phyloP scores from a whole-genome alignment of 768 basidiomycete genomes.

The Kwoniella europaea region DNA sequence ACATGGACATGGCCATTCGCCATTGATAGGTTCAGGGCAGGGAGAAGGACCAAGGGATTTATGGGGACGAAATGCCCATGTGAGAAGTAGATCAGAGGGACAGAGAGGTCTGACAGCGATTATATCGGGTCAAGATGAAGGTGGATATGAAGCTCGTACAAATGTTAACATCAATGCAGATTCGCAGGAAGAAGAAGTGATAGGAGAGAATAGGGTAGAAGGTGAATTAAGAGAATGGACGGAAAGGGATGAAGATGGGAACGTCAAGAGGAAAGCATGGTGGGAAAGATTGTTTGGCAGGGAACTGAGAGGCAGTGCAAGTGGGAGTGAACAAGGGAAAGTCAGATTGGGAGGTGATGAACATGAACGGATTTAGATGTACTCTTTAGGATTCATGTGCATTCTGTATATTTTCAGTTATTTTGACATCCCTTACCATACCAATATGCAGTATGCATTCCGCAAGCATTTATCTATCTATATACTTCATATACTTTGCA shows the following conservation, averaged over 20 bases:
- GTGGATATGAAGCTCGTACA: conserved; percentile 1
- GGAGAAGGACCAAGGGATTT: not conserved
- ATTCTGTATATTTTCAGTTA: not conserved
- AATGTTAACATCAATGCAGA: not conserved
- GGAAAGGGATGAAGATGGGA: not conserved
- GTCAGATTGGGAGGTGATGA: not conserved
- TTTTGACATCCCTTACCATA: not conserved
- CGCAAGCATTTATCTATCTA: too few species aligned
- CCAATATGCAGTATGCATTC: not conserved
- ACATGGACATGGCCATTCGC: not conserved
- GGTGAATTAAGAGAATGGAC: conserved; percentile 21
- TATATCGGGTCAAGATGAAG: conserved; percentile 28
- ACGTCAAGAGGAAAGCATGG: conserved; percentile 11
- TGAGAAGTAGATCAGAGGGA: conserved; percentile 44
- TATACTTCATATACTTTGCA: not conserved
- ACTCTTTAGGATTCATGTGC: not conserved
- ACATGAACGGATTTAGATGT: not conserved
- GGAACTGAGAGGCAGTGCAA: conserved; percentile 4
- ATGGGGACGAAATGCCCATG: conserved; percentile 3
- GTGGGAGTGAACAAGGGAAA: conserved; percentile 7
- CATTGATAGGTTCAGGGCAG: not conserved
- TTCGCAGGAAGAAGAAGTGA: not conserved
- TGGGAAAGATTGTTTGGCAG: conserved; percentile 26
- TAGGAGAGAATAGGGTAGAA: conserved; percentile 10
- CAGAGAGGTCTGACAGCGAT: conserved; percentile 34